Conservation (phyloP, 2,329 filamentous ascomycete species). For the Talaromyces sp. region DNA sequence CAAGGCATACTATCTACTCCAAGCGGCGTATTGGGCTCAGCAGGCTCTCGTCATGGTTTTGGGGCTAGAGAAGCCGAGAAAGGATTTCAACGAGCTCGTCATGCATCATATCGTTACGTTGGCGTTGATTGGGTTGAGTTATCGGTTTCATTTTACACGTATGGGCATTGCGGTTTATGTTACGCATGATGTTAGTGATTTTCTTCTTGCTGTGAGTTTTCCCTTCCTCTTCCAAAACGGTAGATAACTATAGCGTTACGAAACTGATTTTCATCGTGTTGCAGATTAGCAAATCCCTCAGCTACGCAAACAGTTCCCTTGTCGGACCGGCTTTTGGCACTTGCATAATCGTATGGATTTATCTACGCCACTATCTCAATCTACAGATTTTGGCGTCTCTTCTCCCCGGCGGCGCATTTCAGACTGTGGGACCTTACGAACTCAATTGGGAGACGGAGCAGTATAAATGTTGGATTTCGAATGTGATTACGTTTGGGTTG, state of each 20-base stretch:
- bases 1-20: slow-evolving; percentile 12
- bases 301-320: slow-evolving; percentile 2
- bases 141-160: slow-evolving; percentile 15
- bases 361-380: slow-evolving; percentile 13
- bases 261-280: too few species aligned
- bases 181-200: slow-evolving; percentile 15
- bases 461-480: slow-evolving; percentile 15
- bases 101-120: slow-evolving; percentile 12
- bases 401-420: slow-evolving; percentile 9
- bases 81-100: slow-evolving; percentile 11
- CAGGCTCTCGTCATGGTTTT: slow-evolving; percentile 15
- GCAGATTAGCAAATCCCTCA: slow-evolving; percentile 12
- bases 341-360: slow-evolving; percentile 1
- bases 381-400: slow-evolving; percentile 9
- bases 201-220: slow-evolving; percentile 11
- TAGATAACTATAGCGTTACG: neutral
- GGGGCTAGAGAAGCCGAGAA: slow-evolving; percentile 12
- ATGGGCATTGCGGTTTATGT: slow-evolving; percentile 13
- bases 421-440: slow-evolving; percentile 11
- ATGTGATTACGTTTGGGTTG: slow-evolving; percentile 11
- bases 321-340: neutral
- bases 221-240: neutral
- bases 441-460: slow-evolving; percentile 13
- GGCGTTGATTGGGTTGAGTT: slow-evolving; percentile 13
- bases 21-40: slow-evolving; percentile 14